These are phyloP conservation scores for Catharanthus roseus DNA, from an alignment of 257 asterid species.

Conservation along the genomic window DNA sequence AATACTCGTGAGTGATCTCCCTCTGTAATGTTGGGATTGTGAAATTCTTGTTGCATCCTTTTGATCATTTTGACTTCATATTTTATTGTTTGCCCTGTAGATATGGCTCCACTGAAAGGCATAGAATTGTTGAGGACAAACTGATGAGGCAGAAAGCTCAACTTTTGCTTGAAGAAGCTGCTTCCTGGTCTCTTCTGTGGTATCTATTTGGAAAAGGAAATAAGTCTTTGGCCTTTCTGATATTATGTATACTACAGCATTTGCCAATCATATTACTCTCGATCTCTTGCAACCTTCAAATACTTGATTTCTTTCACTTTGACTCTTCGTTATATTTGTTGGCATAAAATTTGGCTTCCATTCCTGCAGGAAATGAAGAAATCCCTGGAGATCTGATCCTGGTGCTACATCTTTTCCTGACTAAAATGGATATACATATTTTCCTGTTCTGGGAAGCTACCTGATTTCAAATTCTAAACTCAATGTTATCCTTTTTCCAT, in stretches of 20 bases:
- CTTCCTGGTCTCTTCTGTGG: constrained; percentile 99
- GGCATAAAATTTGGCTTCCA: constrained; percentile 22
- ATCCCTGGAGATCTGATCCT: constrained; percentile 58
- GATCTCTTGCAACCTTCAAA: not conserved
- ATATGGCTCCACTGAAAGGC: constrained; percentile 77
- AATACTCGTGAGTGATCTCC: not conserved
- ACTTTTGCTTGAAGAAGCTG: constrained; percentile 92
- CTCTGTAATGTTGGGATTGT: not conserved
- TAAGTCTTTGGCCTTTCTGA: constrained; percentile 17
- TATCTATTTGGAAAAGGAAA: constrained; percentile 89
- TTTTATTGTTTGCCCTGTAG: constrained; percentile 38
- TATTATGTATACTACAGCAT: constrained; percentile 1
- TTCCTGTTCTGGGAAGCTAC: constrained; percentile 14
- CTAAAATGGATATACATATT: constrained; percentile 3
- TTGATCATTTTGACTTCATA: constrained; percentile 9
- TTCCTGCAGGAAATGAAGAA: constrained; percentile 79
- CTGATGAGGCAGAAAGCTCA: constrained; percentile 86
- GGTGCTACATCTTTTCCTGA: constrained; percentile 45
- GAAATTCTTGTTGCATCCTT: constrained; percentile 6
- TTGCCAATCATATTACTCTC: not conserved
- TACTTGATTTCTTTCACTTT: not conserved
- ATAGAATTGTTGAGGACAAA: constrained; percentile 75
- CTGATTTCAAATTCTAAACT: constrained; percentile 15
- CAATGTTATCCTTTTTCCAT: constrained; percentile 18
- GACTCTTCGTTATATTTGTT: constrained; percentile 6